Conservation (phyloP, 2,329 filamentous ascomycete species). For the Pseudogymnoascus sp. region DNA sequence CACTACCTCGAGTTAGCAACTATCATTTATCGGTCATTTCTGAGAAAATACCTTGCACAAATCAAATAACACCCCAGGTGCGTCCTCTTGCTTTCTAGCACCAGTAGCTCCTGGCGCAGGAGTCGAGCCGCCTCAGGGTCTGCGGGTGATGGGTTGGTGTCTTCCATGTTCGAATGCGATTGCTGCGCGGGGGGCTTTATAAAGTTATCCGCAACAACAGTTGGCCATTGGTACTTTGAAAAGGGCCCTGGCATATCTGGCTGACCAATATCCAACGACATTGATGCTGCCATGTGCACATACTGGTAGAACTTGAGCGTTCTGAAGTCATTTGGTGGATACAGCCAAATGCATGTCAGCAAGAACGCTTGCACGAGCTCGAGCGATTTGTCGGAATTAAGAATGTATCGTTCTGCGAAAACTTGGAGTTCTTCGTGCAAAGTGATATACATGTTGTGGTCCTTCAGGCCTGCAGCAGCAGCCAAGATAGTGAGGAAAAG, state of each 20-base stretch:
- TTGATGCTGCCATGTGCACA: constrained; percentile 39
- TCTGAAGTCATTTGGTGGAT: constrained; percentile 34
- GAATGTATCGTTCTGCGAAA: constrained; percentile 37
- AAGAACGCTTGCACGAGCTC: constrained; percentile 40
- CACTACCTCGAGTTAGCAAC: constrained; percentile 19
- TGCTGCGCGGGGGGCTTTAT: not conserved
- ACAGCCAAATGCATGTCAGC: constrained; percentile 37
- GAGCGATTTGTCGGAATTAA: constrained; percentile 38
- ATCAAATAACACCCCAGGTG: constrained; percentile 31
- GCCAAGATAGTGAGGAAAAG: constrained; percentile 63
- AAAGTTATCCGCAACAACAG: not conserved
- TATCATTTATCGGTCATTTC: not conserved
- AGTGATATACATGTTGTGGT: constrained; percentile 30
- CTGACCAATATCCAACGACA: constrained; percentile 29
- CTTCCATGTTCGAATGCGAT: not conserved
- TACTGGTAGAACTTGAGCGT: constrained; percentile 40
- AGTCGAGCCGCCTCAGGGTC: not conserved
- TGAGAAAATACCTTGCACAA: constrained; percentile 20
- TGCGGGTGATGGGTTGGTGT: not conserved
- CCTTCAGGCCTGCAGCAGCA: constrained; percentile 46
- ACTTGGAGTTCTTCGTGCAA: constrained; percentile 36
- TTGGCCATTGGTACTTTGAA: not conserved
- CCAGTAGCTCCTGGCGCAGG: constrained; percentile 9
- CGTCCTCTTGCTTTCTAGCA: constrained; percentile 30
- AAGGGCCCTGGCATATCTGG: not conserved